Evolutionary conservation across 2,329 filamentous ascomycete species (phyloP), one percentile per base, ranked within the genome.

Genomic region (Madurella fahalii): DNA sequence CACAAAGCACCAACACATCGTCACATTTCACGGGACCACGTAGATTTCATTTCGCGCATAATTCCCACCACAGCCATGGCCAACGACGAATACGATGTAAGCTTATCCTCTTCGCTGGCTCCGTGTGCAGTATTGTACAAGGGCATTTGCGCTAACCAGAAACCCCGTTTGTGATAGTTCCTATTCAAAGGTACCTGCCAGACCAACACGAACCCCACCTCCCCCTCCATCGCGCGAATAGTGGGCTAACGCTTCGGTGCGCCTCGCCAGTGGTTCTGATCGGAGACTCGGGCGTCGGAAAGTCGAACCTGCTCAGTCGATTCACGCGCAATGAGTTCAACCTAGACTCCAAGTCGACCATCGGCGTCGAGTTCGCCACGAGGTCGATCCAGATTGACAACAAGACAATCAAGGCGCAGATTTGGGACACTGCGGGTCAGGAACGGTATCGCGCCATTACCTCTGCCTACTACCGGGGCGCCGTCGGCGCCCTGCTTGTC

Each of bases 251-350:
- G 53, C 9, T 40, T 12, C 16, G 31, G 9, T 17, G 25, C 18
- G 20, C 48, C 15, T 48, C 45, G 44, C 56, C 70, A 95, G 93
- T 97, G 72, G 94, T 99, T 72, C 82, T 99, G 74, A 99, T 99
- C 73, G 94, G 94, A 84, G 94, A 99, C 79, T 96, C 92, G 65
- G 94, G 94, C 69, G 94, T 99, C 77, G 94, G 94, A 80, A 99
- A 99, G 83, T 99, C 94, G 80, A 99, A 99, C 79, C 90, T 99
- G 68, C 83, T 99, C 78, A 96, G 92, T 78, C 89, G 95, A 77
- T 99, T 99, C 84, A 97, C 94, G 67, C 91, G 94, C 73, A 97
- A 99, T 76, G 94, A 99, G 78, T 99, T 99, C 87, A 97, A 97
- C 78, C 84, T 97, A 64, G 94, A 99, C 78, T 95, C 93, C 74